phyloP scores from a whole-genome alignment of 2,329 filamentous ascomycete genomes.

The Epichloe baconii region DNA sequence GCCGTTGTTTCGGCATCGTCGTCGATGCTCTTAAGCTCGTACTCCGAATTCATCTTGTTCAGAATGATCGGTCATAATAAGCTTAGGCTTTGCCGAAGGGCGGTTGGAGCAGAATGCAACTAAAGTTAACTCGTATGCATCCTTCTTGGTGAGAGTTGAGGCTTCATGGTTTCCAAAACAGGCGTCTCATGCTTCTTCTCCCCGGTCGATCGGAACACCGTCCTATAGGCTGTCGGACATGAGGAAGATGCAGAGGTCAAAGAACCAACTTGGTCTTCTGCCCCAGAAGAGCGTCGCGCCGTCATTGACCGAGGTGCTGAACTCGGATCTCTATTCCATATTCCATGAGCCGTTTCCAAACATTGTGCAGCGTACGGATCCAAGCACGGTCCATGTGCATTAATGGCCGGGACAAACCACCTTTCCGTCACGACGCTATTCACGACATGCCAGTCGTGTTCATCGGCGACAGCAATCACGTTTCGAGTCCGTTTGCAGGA shows the following conservation, averaged over 20 bases:
- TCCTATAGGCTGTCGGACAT: conserved; percentile 27
- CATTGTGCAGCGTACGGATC: no score
- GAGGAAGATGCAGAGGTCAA: conserved; percentile 9
- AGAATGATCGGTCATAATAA: no score
- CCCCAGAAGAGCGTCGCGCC: conserved; percentile 11
- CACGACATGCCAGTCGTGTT: conserved; percentile 23
- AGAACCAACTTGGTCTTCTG: conserved; percentile 7
- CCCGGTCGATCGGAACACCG: conserved; percentile 22
- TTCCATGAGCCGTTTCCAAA: no score
- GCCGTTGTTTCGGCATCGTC: no score
- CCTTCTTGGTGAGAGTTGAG: conserved; percentile 17
- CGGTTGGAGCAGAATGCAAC: no score
- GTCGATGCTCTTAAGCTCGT: no score
- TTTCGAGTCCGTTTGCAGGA: conserved; percentile 34
- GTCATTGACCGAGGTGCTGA: conserved; percentile 20
- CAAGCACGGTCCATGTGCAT: no score
- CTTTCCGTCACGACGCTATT: conserved; percentile 1
- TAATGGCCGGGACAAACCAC: no score
- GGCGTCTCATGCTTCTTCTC: conserved; percentile 26
- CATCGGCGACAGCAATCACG: conserved; percentile 38
- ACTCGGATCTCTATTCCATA: no score
- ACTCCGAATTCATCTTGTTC: no score
- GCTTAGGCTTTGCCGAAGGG: no score
- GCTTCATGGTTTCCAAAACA: conserved; percentile 18
- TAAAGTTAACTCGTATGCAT: no score